A percentile compares a stretch with the other conserved stretches of the same genome.
These are phyloP conservation scores for Aureobasidium sp. DNA, from an alignment of 2,329 filamentous ascomycete genomes.

Conservation along the genomic window DNA sequence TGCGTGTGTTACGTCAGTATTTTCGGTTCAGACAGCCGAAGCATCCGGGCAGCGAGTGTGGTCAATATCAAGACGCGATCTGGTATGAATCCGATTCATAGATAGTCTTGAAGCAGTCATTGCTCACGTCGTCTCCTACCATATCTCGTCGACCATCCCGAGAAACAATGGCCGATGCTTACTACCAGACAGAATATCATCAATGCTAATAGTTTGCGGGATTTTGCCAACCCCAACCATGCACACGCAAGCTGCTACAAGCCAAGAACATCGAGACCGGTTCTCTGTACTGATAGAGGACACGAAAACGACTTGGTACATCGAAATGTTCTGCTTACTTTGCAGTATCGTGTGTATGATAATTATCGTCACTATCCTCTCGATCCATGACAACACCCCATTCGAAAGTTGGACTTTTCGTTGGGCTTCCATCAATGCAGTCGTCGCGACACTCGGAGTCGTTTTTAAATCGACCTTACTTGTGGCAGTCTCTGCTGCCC, in stretches of 20 bases:
- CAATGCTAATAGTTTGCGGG: no score
- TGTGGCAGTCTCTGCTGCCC: conserved; percentile 9
- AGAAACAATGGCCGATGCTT: no score
- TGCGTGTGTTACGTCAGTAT: conserved; percentile 9
- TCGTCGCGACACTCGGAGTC: not conserved
- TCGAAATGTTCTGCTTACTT: not conserved
- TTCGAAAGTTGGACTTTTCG: not conserved
- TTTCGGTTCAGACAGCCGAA: not conserved
- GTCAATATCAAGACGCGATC: no score
- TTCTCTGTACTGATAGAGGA: not conserved
- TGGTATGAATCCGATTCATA: no score
- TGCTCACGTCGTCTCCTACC: no score
- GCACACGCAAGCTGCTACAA: no score
- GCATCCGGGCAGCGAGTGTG: not conserved
- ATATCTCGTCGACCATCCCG: no score
- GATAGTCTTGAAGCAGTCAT: no score
- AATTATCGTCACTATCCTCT: not conserved
- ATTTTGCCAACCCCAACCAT: no score
- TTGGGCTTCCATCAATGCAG: conserved; percentile 4
- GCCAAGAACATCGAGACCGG: not conserved
- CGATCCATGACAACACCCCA: not conserved
- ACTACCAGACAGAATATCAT: no score
- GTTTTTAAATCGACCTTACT: not conserved
- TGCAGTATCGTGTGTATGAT: not conserved
- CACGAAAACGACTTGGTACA: not conserved